Conservation (phyloP, 371 early-diverging fungal genomes). For the Sporodiniella umbellata region DNA sequence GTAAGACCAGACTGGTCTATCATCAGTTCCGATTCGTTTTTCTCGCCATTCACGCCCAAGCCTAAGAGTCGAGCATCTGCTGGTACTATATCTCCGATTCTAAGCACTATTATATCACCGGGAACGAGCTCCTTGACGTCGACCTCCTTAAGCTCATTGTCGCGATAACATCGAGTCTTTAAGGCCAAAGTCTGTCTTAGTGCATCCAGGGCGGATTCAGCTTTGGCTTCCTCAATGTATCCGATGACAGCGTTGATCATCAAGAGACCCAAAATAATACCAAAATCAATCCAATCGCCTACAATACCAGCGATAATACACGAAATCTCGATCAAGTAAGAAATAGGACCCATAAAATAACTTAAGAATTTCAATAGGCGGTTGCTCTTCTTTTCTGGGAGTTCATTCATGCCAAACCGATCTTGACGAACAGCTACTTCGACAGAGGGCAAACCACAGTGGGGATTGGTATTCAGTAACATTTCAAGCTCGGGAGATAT, state of each 20-base stretch:
- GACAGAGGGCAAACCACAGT: constrained; percentile 49
- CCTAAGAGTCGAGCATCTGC: constrained; percentile 85
- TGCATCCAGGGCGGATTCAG: constrained; percentile 71
- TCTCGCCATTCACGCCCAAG: constrained; percentile 71
- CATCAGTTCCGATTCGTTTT: constrained; percentile 64
- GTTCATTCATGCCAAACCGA: constrained; percentile 63
- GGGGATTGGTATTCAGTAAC: constrained; percentile 63
- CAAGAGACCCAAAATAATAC: constrained; percentile 75
- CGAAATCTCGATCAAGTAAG: constrained; percentile 77
- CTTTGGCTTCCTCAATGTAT: constrained; percentile 79
- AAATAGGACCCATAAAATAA: constrained; percentile 88
- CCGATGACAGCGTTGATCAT: constrained; percentile 87
- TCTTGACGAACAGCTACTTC: constrained; percentile 60
- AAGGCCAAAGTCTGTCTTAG: constrained; percentile 82
- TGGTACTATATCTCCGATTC: constrained; percentile 88
- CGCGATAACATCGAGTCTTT: constrained; percentile 70
- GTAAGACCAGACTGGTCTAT: constrained; percentile 92
- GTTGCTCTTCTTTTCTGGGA: constrained; percentile 79
- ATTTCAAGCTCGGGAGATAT: constrained; percentile 69
- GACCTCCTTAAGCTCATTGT: constrained; percentile 71
- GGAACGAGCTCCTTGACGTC: constrained; percentile 74
- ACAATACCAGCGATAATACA: constrained; percentile 66
- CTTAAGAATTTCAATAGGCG: constrained; percentile 80
- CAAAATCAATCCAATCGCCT: constrained; percentile 76
- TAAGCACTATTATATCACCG: constrained; percentile 82